Conservation (phyloP, 371 early-diverging fungal genomes). For the Capillidium heterosporum region DNA sequence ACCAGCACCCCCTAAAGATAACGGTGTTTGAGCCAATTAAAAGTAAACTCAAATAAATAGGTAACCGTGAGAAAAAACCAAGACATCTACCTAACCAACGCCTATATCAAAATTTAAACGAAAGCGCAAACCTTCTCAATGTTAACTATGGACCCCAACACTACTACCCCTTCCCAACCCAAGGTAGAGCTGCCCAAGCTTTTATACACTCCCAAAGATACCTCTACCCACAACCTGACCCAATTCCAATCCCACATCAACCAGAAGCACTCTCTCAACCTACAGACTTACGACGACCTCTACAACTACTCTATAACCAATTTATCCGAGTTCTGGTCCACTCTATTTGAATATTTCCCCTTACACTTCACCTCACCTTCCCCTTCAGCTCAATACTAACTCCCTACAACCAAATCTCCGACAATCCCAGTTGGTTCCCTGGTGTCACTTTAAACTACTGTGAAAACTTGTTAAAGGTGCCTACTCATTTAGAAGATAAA, state of each 20-base stretch:
- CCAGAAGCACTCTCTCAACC: slow-evolving; percentile 22
- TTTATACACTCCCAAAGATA: slow-evolving; percentile 34
- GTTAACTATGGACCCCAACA: too few species aligned
- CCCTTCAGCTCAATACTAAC: too few species aligned
- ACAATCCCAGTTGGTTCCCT: slow-evolving; percentile 80
- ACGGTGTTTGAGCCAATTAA: too few species aligned
- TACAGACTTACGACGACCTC: slow-evolving; percentile 44
- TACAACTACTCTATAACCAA: slow-evolving; percentile 66
- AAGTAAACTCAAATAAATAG: too few species aligned
- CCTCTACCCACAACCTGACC: slow-evolving; percentile 35
- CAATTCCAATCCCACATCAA: slow-evolving; percentile 47
- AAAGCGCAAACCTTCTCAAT: too few species aligned
- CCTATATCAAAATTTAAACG: too few species aligned
- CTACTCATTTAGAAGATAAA: slow-evolving; percentile 17
- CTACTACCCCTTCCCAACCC: too few species aligned
- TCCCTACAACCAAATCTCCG: not conserved
- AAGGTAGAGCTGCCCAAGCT: not conserved
- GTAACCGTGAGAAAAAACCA: too few species aligned
- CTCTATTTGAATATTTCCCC: slow-evolving; percentile 68
- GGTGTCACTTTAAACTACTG: slow-evolving; percentile 78
- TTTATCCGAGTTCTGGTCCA: slow-evolving; percentile 66
- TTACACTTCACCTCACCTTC: slow-evolving; percentile 35
- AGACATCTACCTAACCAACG: too few species aligned
- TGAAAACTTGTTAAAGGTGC: slow-evolving; percentile 56
- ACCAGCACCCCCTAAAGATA: too few species aligned